Conservation (phyloP, 1,284 basidiomycete genomes). For the Anthracocystis panici-leucophaei region DNA sequence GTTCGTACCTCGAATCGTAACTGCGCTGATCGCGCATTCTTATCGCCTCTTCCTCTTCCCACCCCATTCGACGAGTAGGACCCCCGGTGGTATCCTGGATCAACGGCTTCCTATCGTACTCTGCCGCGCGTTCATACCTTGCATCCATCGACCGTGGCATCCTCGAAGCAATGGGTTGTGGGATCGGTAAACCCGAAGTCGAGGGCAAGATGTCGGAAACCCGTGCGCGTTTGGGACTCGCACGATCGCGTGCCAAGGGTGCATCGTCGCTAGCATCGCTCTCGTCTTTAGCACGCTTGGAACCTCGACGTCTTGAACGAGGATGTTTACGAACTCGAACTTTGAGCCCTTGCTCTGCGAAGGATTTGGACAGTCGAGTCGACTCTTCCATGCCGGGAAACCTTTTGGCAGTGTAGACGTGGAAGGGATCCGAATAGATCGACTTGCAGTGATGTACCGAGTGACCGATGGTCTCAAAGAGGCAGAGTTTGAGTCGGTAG, state of each 20-base stretch:
- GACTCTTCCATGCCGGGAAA: slow-evolving; percentile 68
- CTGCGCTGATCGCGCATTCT: slow-evolving; percentile 16
- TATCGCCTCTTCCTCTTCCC: slow-evolving; percentile 30
- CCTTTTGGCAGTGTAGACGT: slow-evolving; percentile 64
- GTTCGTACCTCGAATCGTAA: slow-evolving; percentile 20
- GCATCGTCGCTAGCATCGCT: slow-evolving; percentile 48
- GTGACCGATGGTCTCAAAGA: slow-evolving; percentile 85
- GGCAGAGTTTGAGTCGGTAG: slow-evolving; percentile 82
- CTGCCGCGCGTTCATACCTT: slow-evolving; percentile 20
- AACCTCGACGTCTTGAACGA: slow-evolving; percentile 40
- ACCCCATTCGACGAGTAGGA: neutral
- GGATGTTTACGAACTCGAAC: slow-evolving; percentile 67
- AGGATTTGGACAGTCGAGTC: slow-evolving; percentile 58
- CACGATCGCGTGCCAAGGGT: slow-evolving; percentile 10
- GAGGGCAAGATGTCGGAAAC: slow-evolving; percentile 28
- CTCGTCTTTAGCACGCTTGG: slow-evolving; percentile 45
- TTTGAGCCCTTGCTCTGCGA: slow-evolving; percentile 66
- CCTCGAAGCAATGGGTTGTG: slow-evolving; percentile 15
- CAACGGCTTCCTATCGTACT: slow-evolving; percentile 18
- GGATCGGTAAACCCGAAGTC: slow-evolving; percentile 24
- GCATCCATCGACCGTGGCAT: slow-evolving; percentile 25
- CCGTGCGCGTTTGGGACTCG: slow-evolving; percentile 39
- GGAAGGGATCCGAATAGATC: slow-evolving; percentile 63
- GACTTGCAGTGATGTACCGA: slow-evolving; percentile 66
- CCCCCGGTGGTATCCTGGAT: slow-evolving; percentile 4